phyloP scores from a whole-genome alignment of 805 yeast genomes.

The Cyberlindnera galapagoensis region DNA sequence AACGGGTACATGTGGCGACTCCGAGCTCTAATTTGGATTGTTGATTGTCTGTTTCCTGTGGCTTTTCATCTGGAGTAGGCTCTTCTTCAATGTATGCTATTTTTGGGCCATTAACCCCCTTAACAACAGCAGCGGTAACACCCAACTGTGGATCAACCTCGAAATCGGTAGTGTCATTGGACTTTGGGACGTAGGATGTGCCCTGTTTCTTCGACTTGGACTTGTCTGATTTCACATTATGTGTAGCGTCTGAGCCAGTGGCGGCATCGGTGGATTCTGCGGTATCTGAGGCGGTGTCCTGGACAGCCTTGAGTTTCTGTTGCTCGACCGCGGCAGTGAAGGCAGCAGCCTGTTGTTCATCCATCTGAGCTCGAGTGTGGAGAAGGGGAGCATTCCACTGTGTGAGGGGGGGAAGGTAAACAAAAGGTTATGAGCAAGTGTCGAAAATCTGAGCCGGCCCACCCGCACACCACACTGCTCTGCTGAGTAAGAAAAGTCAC shows the following conservation, averaged over 20 bases:
- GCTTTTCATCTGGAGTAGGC: slow-evolving; percentile 5
- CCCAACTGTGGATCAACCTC: slow-evolving; percentile 21
- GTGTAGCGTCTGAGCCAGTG: neutral
- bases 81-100: no score
- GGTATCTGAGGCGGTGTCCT: no score
- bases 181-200: slow-evolving; percentile 4
- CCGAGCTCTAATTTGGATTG: slow-evolving; percentile 3
- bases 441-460: no score
- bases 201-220: neutral
- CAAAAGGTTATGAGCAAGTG: no score
- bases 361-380: no score
- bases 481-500: no score
- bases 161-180: slow-evolving; percentile 15
- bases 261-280: neutral
- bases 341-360: slow-evolving; percentile 17
- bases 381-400: no score
- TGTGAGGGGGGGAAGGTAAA: no score
- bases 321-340: slow-evolving; percentile 21
- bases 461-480: no score
- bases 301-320: slow-evolving; percentile 30
- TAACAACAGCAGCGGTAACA: slow-evolving; percentile 20
- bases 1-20: slow-evolving; percentile 39
- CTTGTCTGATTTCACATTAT: neutral
- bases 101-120: slow-evolving; percentile 19
- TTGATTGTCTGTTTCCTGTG: neutral